Evolutionary conservation across 345 rosid species (phyloP), one percentile per base, ranked within the genome.

Genomic region (Limnanthes douglasii): DNA sequence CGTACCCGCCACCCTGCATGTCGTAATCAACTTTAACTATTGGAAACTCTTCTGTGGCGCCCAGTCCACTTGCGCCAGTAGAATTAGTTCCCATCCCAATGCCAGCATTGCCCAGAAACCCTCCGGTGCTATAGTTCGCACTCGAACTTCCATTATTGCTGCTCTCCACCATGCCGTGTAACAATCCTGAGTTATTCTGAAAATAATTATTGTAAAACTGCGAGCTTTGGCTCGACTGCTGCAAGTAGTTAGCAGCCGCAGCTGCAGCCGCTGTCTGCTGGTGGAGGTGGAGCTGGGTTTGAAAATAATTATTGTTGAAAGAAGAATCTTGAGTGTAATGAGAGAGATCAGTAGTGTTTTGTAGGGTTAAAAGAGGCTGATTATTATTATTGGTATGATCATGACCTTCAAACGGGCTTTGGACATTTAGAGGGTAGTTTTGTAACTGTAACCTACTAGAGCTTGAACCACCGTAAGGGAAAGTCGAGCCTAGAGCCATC

Each of bases 1-100:
- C 82, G 11, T 77, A 84, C 11, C 69, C 76, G 2, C 52, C 73
- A 9, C 60, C 34, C 11, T 72, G 78, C 95, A 74, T 70, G 36
- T 90, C 95, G 27, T 90, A 84, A 50, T 90, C 96, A 2, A 79
- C 94, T 69, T 90, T 90, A 2, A 90, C 86, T 6, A 67, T 45
- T 0, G 79, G 50, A 11, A 63, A 66, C 26, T 74, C 94, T 30
- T 72, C 85, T 5, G 62, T 66, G 1, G 73, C 46, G 18, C 71
- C 73, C 6, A 50, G 54, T 15, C 68, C 68, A n/a, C n/a, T n/a
- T n/a, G n/a, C n/a, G 7, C 64, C 72, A 0, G 64, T 48, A 1
- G 82, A 53, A 49, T 56, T 61, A 4, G 78, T 32, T 8, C 61
- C 69, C 56, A 69, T 44, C 34, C 83, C 90, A 15, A 68, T 54